A percentile compares a stretch with the other conserved stretches of the same genome.
Evolutionary conservation across 2,329 filamentous ascomycete genomes (phyloP).

Genomic region (Fusarium sacchari): DNA sequence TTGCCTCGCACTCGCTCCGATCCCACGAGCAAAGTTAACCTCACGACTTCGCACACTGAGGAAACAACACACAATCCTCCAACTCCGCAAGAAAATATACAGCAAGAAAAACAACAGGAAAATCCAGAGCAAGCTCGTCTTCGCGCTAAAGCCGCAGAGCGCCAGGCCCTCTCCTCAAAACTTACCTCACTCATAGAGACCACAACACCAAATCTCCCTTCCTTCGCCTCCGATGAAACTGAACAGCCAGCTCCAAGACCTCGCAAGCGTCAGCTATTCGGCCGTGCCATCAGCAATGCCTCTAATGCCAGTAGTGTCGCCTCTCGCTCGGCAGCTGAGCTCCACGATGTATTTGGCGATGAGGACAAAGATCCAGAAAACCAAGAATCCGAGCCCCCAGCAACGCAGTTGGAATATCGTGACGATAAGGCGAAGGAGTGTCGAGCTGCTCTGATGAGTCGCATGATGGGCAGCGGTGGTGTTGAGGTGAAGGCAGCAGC

Average conservation of each 20-base stretch:
- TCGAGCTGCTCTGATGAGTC: constrained; percentile 57
- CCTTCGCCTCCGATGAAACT: constrained; percentile 26
- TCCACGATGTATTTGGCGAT: constrained; percentile 41
- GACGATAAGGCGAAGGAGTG: constrained; percentile 59
- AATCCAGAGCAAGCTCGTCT: constrained; percentile 39
- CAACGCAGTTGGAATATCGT: constrained; percentile 65
- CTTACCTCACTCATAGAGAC: constrained; percentile 56
- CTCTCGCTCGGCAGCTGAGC: constrained; percentile 52
- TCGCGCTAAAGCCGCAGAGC: constrained; percentile 50
- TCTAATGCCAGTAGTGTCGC: constrained; percentile 61
- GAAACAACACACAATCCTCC: background rate
- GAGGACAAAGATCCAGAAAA: constrained; percentile 37
- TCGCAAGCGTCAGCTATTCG: constrained; percentile 62
- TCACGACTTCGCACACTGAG: background rate
- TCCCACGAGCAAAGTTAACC: constrained; percentile 35
- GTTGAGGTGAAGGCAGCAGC: constrained; percentile 28
- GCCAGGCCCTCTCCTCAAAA: constrained; percentile 54
- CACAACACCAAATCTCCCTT: constrained; percentile 26
- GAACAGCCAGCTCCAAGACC: constrained; percentile 37
- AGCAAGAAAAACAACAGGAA: constrained; percentile 22
- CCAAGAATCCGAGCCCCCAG: constrained; percentile 50
- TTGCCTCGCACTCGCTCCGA: constrained; percentile 53
- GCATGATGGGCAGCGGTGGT: constrained; percentile 50
- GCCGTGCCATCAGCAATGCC: constrained; percentile 67
- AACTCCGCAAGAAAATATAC: background rate